Conservation (phyloP, 192 early-diverging fungal species). For the Radiomyces spectabilis region DNA sequence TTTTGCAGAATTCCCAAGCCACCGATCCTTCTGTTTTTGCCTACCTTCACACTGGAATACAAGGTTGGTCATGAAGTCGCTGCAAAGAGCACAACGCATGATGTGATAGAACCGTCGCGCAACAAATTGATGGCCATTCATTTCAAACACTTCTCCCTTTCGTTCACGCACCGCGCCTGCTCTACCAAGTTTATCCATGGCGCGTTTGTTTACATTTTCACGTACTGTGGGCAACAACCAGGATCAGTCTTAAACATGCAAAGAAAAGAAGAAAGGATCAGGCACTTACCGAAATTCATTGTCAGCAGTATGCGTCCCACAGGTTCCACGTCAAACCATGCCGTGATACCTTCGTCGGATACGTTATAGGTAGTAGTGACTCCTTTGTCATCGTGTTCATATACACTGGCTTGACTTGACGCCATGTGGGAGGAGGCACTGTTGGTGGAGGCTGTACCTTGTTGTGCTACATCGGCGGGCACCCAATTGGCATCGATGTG, state of each 20-base stretch:
- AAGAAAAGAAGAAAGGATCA: neutral
- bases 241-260: neutral
- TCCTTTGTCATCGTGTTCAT: neutral
- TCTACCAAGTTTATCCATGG: slow-evolving; percentile 57
- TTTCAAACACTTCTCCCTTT: slow-evolving; percentile 75
- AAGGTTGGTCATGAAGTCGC: slow-evolving; percentile 83
- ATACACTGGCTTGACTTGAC: neutral
- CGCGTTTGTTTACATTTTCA: slow-evolving; percentile 30
- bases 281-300: slow-evolving; percentile 68
- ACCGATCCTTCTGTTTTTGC: neutral
- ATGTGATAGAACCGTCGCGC: slow-evolving; percentile 87
- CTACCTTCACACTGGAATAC: slow-evolving; percentile 90
- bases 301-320: slow-evolving; percentile 79
- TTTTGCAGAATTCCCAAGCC: too few species aligned
- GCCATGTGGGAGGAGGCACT: neutral
- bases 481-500: slow-evolving; percentile 43
- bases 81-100: slow-evolving; percentile 94
- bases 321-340: slow-evolving; percentile 89
- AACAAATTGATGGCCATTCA: slow-evolving; percentile 91
- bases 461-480: slow-evolving; percentile 26
- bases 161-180: slow-evolving; percentile 67
- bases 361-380: neutral
- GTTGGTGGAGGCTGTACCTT: neutral
- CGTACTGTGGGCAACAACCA: slow-evolving; percentile 9
- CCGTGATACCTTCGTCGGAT: slow-evolving; percentile 44